Conservation (phyloP, 768 basidiomycete species). For the Serendipita vermifera region DNA sequence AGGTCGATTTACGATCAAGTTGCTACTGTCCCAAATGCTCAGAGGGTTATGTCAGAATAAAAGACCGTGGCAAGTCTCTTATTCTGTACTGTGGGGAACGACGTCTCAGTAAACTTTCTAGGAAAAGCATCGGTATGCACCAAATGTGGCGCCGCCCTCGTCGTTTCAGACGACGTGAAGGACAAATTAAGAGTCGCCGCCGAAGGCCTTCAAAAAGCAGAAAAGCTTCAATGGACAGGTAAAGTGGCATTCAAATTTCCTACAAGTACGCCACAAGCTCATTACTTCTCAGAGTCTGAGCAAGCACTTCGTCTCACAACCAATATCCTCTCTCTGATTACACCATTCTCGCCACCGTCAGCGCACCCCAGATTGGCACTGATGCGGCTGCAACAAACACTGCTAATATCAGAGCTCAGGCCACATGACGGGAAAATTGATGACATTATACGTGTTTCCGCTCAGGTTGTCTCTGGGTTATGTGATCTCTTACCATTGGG, state of each 20-base stretch:
- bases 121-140: conserved; percentile 26
- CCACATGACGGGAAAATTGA: conserved; percentile 36
- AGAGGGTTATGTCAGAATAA: neutral
- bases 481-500: conserved; percentile 40
- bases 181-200: conserved; percentile 58
- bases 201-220: conserved; percentile 65
- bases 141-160: conserved; percentile 40
- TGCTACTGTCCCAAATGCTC: conserved; percentile 49
- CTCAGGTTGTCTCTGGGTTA: conserved; percentile 42
- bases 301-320: conserved; percentile 48
- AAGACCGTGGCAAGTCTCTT: conserved; percentile 25
- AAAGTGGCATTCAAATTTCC: conserved; percentile 7
- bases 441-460: conserved; percentile 45
- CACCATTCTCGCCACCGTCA: conserved; percentile 46
- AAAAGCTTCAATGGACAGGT: conserved; percentile 48
- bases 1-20: conserved; percentile 52
- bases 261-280: neutral
- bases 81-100: conserved; percentile 4
- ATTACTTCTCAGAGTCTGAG: conserved; percentile 34
- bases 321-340: conserved; percentile 52
- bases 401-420: conserved; percentile 44
- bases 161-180: conserved; percentile 38
- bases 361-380: conserved; percentile 70
- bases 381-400: conserved; percentile 53
- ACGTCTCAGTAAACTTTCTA: neutral